Percentiles rank a stretch among this genome's conserved stretches.
Evolutionary conservation across 345 rosid genomes (phyloP).

Genomic region (Euphorbia peplus): DNA sequence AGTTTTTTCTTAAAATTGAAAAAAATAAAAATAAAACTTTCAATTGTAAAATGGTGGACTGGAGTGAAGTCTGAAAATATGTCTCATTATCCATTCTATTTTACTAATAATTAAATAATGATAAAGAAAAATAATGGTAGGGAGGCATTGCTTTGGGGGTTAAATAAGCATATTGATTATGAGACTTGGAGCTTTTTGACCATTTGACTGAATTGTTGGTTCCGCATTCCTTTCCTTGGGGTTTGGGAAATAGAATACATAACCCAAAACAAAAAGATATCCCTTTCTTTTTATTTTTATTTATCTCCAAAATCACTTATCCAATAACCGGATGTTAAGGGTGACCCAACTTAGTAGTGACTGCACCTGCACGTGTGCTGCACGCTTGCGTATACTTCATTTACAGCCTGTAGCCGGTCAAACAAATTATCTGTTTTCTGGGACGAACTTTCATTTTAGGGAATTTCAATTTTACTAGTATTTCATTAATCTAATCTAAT

Average conservation of each 20-base stretch:
- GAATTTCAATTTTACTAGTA: neutral
- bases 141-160: neutral
- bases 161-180: neutral
- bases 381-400: neutral
- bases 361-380: conserved; percentile 9
- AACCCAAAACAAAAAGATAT: neutral
- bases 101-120: too few species aligned
- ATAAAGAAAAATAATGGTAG: too few species aligned
- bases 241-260: too few species aligned
- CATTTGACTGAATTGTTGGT: neutral
- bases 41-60: too few species aligned
- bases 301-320: neutral
- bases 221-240: neutral
- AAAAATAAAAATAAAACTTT: too few species aligned
- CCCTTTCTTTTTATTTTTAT: neutral
- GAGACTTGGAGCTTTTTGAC: neutral
- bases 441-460: neutral
- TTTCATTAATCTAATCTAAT: too few species aligned
- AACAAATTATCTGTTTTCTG: neutral
- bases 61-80: too few species aligned
- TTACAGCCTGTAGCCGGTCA: conserved; percentile 6
- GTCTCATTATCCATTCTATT: too few species aligned
- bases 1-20: too few species aligned
- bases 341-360: conserved; percentile 1
- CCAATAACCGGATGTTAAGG: conserved; percentile 13